Base-by-base conservation (phyloP, 2,329 filamentous ascomycete genomes). In the Westerdykella aurantiaca region DNA sequence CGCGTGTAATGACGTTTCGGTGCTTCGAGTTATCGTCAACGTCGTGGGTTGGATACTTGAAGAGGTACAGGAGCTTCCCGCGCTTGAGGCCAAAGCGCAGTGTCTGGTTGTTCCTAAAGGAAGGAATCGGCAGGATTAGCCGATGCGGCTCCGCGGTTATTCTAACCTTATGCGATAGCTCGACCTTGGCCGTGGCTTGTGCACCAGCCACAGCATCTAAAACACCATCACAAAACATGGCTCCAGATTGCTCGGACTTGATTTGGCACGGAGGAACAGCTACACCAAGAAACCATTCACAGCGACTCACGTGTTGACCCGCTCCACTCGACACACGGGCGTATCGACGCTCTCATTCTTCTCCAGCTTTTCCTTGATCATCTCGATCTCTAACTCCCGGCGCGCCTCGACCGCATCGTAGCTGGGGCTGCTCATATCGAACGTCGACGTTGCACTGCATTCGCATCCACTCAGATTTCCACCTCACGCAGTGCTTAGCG, bases 21-120 rank as follows among this genome's bases (percentile, higher is more conserved):
- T 56, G 53, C 50, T 57, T 57, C 48, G 55, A 55, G 42, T 57
- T 52, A 50, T 50, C 50, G 48, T 53, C 50, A 46, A 57, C 50
- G 52, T 53, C 44, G 52, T 57, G 52, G 48, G 25, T 35, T 18
- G 54, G 47, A 33, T 50, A 55, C 42, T 50, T 51, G 52, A 57
- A 57, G 39, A 55, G 39, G 47, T 55, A 55, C 29, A 55, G 44
- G 18, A 57, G 51, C 47, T 55, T 57, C 33, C 52, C 52, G 21
- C 53, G 39, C 43, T 55, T 55, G 43, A 58, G 49, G 34, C 51
- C 52, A 31, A 55, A 49, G 42, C 48, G 51, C n/a, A 50, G 43
- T 12, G 25, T 54, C 35, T 37, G n/a, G 33, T 44, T 21, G 37
- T 47, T 18, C 31, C 49, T 52, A 33, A 7, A 10, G 10, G 34